Evolutionary conservation across 169 alveolate species (phyloP).

Genomic region (Cryptosporidium baileyi): DNA sequence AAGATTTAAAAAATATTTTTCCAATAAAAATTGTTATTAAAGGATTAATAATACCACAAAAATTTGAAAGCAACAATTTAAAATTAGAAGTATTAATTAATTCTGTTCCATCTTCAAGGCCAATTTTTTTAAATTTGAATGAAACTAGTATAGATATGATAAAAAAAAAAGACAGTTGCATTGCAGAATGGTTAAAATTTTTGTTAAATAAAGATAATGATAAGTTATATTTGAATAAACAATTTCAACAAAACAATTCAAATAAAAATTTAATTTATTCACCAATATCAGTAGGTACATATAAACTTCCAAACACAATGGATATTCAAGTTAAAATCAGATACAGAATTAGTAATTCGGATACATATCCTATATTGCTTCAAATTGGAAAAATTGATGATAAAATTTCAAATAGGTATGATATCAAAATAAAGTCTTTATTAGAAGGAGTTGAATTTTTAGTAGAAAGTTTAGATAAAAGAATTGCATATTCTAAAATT

Average conservation of each 20-base stretch:
- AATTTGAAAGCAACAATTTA: background rate
- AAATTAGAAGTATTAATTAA: conserved; percentile 10
- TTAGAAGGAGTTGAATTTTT: conserved; percentile 1
- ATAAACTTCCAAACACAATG: background rate
- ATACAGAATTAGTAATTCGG: conserved; percentile 26
- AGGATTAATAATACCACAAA: background rate
- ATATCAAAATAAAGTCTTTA: conserved; percentile 1
- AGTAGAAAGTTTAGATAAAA: background rate
- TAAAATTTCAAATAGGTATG: background rate
- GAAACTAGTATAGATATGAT: background rate
- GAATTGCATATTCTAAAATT: conserved; percentile 29
- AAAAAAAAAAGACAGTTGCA: conserved; percentile 3
- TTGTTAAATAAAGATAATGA: background rate
- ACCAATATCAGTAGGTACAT: conserved; percentile 23
- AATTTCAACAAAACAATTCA: too few relatives aligned
- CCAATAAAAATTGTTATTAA: conserved; percentile 30
- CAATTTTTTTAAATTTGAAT: conserved; percentile 15
- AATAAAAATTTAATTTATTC: background rate
- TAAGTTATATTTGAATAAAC: background rate
- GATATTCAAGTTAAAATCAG: conserved; percentile 19
- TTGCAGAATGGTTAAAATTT: conserved; percentile 50
- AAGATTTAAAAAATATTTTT: background rate
- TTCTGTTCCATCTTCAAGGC: conserved; percentile 44
- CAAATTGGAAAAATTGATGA: conserved; percentile 13
- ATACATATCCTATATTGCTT: conserved; percentile 8